A percentile compares a stretch with the other conserved stretches of the same genome.
Evolutionary conservation across 1,284 basidiomycete genomes (phyloP).

Genomic region (Leucoagaricus sp.): DNA sequence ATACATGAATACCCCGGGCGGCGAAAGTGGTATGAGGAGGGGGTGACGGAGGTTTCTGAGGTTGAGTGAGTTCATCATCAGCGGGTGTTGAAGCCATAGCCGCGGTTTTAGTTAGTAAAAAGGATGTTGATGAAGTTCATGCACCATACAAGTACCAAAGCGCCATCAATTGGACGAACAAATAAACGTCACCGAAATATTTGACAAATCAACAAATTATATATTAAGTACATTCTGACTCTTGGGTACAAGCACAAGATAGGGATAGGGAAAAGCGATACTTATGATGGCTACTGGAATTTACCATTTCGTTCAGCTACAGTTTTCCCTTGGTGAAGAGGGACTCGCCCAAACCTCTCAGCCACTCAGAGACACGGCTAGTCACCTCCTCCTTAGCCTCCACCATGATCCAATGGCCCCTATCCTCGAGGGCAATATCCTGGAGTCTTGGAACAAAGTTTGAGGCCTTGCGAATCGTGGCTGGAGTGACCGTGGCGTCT

Average conservation of each 20-base stretch:
- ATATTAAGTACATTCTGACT: not conserved
- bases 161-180: no score
- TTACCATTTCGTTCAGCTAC: no score
- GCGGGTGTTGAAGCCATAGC: constrained; percentile 18
- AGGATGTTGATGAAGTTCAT: no score
- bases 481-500: constrained; percentile 44
- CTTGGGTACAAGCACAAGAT: no score
- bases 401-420: constrained; percentile 70
- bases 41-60: constrained; percentile 73
- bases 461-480: constrained; percentile 40
- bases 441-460: constrained; percentile 51
- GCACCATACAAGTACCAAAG: no score
- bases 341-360: constrained; percentile 34
- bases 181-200: no score
- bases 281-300: no score
- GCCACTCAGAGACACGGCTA: constrained; percentile 46
- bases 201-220: not conserved
- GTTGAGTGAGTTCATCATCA: constrained; percentile 59
- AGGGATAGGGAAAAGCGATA: no score
- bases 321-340: constrained; percentile 14
- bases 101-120: no score
- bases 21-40: constrained; percentile 69
- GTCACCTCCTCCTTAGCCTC: constrained; percentile 56
- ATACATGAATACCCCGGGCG: constrained; percentile 70
- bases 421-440: constrained; percentile 49